Base-by-base conservation (phyloP, 257 asterid species). In the Parsonsia alboflavescens region DNA sequence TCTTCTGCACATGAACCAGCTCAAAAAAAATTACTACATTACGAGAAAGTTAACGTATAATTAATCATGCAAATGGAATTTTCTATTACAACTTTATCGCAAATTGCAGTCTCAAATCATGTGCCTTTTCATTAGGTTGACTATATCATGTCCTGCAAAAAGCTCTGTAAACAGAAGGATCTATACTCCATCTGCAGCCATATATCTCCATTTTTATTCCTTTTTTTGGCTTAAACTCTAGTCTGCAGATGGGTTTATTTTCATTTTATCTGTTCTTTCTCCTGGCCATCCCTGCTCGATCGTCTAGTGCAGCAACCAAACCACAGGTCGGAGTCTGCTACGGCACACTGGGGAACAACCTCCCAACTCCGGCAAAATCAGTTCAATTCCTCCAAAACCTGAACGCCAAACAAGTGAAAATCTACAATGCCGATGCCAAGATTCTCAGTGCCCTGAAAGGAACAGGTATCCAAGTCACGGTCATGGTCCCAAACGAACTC, bases 401-500 rank as follows among this genome's bases (percentile, higher is more conserved):
- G 15, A 78, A 84, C 12, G 90, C 75, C 7, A 72, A 77, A 6
- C 80, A 58, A 15, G 89, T 90, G 26, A 92, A 92, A 76, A 75
- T 90, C 70, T 92, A 90, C 53, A 88, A 82, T 58, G 82, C 96
- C 7, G 74, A 90, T 66, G 84, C 89, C 6, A 86, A 84, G 19
- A 84, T 86, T 68, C 88, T 92, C 0, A 85, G 79, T 76, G 88
- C 89, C 66, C 72, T 92, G 41, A 84, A 89, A 0, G 92, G 90
- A 2, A 90, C 90, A 2, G 73, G 81, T 13, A 64, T 90, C 67
- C 81, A 56, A 17, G 91, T 92, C 71, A 67, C 89, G 3, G 80
- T 92, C 68, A 90, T 86, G 92, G 85, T 92, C 72, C 76, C 87
- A 44, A 89, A 90, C 50, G 87, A 89, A n/a, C 81, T 77, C 6